Percentiles rank a stretch among this genome's conserved stretches.
Conservation (phyloP, 73 alveolate species). For the Stentor coeruleus region DNA sequence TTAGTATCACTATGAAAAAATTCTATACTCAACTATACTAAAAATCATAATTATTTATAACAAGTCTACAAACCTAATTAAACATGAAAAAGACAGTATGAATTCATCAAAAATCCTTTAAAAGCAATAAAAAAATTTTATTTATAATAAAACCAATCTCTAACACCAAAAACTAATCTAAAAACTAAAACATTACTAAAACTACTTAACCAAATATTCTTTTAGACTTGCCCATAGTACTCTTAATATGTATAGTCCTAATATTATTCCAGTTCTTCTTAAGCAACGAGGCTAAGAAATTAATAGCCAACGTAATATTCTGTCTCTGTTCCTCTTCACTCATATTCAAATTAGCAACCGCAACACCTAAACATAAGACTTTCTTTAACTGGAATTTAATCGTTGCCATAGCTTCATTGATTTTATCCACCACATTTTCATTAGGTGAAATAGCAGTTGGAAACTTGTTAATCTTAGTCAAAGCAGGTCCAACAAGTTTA, state of each 20-base stretch:
- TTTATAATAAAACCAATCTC: no score
- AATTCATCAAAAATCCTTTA: no score
- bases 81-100: no score
- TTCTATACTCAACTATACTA: no score
- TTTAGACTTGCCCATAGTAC: constrained; percentile 98
- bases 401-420: constrained; percentile 91
- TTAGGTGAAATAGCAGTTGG: constrained; percentile 94
- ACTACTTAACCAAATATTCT: constrained; percentile 78
- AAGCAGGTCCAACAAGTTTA: constrained; percentile 93
- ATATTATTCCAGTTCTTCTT: constrained; percentile 97
- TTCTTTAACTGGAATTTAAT: constrained; percentile 97
- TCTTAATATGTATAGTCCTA: constrained; percentile 92
- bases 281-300: constrained; percentile 94
- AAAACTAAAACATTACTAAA: no score
- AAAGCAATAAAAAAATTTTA: no score
- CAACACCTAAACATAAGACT: constrained; percentile 90
- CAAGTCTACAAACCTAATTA: no score
- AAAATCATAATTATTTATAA: no score
- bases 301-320: constrained; percentile 84
- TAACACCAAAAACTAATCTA: no score
- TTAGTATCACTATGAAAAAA: no score
- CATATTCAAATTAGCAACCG: constrained; percentile 91
- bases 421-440: constrained; percentile 83
- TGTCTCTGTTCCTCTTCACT: constrained; percentile 94
- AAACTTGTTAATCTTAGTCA: constrained; percentile 94